Evolutionary conservation across 257 asterid species (phyloP).

Genomic region (Petunia axillaris): DNA sequence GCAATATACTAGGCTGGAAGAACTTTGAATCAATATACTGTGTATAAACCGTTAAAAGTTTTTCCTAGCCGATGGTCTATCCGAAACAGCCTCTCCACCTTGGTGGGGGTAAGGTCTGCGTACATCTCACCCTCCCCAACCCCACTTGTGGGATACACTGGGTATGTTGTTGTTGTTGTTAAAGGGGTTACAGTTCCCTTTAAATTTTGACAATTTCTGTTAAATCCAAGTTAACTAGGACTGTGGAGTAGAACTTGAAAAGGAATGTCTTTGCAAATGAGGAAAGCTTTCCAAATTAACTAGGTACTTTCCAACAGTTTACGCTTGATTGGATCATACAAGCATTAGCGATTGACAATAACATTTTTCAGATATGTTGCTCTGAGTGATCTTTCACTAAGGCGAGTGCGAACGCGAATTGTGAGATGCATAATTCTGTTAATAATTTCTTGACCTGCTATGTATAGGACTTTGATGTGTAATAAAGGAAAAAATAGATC

Average conservation of each 20-base stretch:
- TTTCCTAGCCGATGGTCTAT: no score
- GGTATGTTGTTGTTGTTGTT: no score
- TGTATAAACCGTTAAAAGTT: background rate
- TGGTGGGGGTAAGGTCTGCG: no score
- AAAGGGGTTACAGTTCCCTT: background rate
- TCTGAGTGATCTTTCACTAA: constrained; percentile 11
- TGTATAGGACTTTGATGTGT: background rate
- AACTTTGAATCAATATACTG: background rate
- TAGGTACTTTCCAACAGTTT: background rate
- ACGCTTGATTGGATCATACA: background rate
- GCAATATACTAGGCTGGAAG: background rate
- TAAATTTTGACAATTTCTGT: background rate
- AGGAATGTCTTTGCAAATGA: background rate
- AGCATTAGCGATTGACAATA: background rate
- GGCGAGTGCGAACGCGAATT: background rate
- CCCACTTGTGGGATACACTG: no score
- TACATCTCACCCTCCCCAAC: no score
- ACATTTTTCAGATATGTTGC: background rate
- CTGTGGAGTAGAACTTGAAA: background rate
- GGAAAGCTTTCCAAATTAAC: background rate
- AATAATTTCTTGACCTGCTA: background rate
- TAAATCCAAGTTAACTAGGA: background rate
- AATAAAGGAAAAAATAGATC: background rate
- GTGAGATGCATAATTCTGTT: background rate
- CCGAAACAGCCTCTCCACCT: no score